Conservation (phyloP, 2,329 filamentous ascomycete species). For the Penicillium vulpinum region DNA sequence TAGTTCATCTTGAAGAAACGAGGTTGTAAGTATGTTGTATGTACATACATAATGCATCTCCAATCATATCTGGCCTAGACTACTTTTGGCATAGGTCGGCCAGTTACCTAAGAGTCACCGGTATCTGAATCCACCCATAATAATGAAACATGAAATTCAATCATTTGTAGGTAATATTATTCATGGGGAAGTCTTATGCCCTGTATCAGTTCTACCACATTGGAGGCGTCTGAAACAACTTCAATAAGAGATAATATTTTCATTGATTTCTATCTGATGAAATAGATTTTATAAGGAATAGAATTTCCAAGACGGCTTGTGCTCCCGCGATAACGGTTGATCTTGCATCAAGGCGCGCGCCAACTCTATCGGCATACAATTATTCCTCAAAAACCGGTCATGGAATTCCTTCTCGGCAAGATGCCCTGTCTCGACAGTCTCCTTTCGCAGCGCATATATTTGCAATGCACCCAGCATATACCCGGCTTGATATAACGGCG, state of each 20-base stretch:
- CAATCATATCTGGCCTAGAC: not conserved
- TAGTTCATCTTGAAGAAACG: not conserved
- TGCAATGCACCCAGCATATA: constrained; percentile 63
- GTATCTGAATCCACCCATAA: not conserved
- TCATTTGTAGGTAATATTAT: not conserved
- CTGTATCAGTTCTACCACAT: not conserved
- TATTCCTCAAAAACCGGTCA: constrained; percentile 53
- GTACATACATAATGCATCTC: no score
- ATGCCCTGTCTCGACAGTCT: constrained; percentile 44
- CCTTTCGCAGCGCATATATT: constrained; percentile 52
- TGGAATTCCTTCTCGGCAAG: constrained; percentile 58
- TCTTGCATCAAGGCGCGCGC: constrained; percentile 49
- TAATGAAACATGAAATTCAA: not conserved
- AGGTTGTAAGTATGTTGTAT: no score
- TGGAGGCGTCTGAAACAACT: no score
- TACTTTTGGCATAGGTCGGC: not conserved
- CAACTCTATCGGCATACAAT: constrained; percentile 37
- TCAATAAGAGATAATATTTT: not conserved
- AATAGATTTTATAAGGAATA: constrained; percentile 28
- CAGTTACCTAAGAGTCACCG: not conserved
- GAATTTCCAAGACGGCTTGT: constrained; percentile 54
- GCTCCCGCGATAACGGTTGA: constrained; percentile 45
- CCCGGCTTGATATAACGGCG: constrained; percentile 59
- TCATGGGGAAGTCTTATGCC: no score
- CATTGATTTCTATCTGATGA: not conserved